These are phyloP conservation scores for Aspergillus indologenus DNA, from an alignment of 495 filamentous ascomycete genomes.

Conservation along the genomic window DNA sequence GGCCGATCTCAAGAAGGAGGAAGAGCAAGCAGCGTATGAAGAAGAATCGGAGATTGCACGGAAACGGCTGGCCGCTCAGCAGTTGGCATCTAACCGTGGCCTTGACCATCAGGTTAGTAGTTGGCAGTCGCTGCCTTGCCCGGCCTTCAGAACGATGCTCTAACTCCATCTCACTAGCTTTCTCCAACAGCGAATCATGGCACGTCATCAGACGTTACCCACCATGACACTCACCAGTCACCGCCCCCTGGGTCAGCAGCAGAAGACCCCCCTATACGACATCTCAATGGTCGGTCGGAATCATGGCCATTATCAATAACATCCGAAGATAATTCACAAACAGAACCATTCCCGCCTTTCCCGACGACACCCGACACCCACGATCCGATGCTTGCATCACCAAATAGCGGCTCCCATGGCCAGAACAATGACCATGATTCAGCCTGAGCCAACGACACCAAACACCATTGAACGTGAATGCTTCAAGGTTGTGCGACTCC, in stretches of 20 bases:
- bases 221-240: constrained; percentile 7
- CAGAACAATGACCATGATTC: not conserved
- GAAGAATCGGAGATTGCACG: constrained; percentile 69
- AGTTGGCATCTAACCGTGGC: constrained; percentile 68
- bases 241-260: constrained; percentile 13
- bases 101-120: constrained; percentile 38
- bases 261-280: constrained; percentile 6
- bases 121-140: constrained; percentile 11
- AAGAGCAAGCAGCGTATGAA: constrained; percentile 61
- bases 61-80: constrained; percentile 67
- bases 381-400: constrained; percentile 3
- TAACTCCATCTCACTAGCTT: constrained; percentile 15
- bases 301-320: constrained; percentile 19
- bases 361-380: constrained; percentile 13
- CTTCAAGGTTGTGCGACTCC: not conserved
- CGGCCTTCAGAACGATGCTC: not conserved
- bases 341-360: constrained; percentile 40
- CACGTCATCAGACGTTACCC: constrained; percentile 10
- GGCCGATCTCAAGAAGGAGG: constrained; percentile 72
- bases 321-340: constrained; percentile 24
- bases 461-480: not conserved
- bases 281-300: constrained; percentile 8
- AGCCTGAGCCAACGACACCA: not conserved
- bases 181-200: constrained; percentile 10
- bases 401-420: not conserved